phyloP scores from a whole-genome alignment of 1,284 basidiomycete species.

The Leccinum variabile region DNA sequence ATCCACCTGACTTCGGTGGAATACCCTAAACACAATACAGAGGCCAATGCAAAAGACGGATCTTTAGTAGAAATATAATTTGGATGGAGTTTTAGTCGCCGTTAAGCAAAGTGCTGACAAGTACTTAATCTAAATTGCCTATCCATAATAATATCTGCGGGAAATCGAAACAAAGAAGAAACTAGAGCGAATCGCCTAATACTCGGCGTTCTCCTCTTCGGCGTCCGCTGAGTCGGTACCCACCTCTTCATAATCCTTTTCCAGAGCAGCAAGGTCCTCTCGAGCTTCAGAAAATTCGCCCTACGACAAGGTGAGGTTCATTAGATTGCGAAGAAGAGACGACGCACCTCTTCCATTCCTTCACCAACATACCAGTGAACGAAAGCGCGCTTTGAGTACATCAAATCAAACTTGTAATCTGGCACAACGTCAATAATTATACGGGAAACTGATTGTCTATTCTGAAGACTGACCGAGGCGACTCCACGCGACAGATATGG shows the following conservation, averaged over 20 bases:
- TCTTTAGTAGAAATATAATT: conserved; percentile 8
- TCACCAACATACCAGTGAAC: conserved; percentile 99
- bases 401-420: conserved; percentile 99
- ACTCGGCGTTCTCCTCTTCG: conserved; percentile 74
- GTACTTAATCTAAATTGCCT: conserved; percentile 15
- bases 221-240: conserved; percentile 87
- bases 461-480: conserved; percentile 63
- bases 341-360: conserved; percentile 89
- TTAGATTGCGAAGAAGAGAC: neutral
- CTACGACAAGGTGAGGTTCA: conserved; percentile 29
- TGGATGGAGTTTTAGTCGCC: conserved; percentile 3
- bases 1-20: conserved; percentile 14
- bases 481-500: conserved; percentile 93
- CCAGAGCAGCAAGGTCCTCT: conserved; percentile 94
- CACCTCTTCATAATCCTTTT: conserved; percentile 97
- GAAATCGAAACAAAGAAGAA: conserved; percentile 1
- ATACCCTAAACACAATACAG: neutral
- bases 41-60: neutral
- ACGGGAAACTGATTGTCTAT: neutral
- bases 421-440: conserved; percentile 16
- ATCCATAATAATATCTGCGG: conserved; percentile 11
- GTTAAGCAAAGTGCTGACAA: conserved; percentile 11
- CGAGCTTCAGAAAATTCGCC: conserved; percentile 98
- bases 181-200: conserved; percentile 43
- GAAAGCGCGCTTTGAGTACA: conserved; percentile 96